Base-by-base conservation (phyloP, 2,329 filamentous ascomycete species). In the Botrytis hyacinthi region DNA sequence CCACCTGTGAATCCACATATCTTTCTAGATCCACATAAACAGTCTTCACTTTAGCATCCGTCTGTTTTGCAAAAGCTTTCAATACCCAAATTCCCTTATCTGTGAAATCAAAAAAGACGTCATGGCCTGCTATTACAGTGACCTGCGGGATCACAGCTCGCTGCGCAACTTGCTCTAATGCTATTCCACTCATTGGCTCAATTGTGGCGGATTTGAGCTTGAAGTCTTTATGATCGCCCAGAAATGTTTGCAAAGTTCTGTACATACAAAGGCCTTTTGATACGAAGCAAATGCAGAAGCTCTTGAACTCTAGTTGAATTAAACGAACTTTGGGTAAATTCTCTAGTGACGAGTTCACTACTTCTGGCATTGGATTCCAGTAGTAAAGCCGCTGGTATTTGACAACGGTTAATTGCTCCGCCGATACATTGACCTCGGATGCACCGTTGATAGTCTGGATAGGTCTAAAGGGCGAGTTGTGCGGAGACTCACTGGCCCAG, bases 261-360 rank as follows among this genome's bases (percentile, higher is more conserved):
- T 10, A 60, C 67, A 70, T 60, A 7, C 37, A 37, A 20, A 18
- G 1, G 7, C 20, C 14, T 44, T n/a, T 18, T 26, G 7, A 2
- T 44, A 1, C 14, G 51, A 40, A 32, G 9, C 20, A 18, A 5
- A 10, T 9, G 20, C 22, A 22, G 9, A 37, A 40, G n/a, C 35
- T n/a, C 66, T 60, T 60, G n/a, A 70, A 70, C 8, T 70, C 51
- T 22, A 70, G 37, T 44, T 60, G 37, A 14, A 70, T 16, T 32
- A 37, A 42, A 59, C 51, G 12, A 60, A 70, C 8, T 18, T 44
- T 32, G 3, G 37, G 51, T n/a, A 70, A 18, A 18, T 32, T 32
- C 20, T 60, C 40, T 40, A 70, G 22, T 20, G 67, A 42, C 2
- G 37, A 7, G 4, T 60, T 60, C 20, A 70, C 26, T 44, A 12